These are phyloP conservation scores for Chaetomidium leptoderma DNA, from an alignment of 495 filamentous ascomycete species.

Conservation along the genomic window DNA sequence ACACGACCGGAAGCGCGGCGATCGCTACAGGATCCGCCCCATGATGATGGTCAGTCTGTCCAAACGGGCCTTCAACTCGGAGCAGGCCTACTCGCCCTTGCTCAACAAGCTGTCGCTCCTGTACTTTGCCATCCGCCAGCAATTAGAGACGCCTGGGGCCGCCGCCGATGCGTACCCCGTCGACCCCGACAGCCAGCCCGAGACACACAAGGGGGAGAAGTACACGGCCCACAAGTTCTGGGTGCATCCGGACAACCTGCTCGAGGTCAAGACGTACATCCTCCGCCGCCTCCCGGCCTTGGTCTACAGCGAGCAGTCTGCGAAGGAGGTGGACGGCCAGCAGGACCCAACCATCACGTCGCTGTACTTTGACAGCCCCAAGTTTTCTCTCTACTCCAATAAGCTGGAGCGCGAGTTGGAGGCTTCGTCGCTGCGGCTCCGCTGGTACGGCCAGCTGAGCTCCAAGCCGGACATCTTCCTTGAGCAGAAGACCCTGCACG, in stretches of 20 bases:
- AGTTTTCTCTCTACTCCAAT: constrained; percentile 77
- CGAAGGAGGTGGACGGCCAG: constrained; percentile 67
- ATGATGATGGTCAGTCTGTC: constrained; percentile 84
- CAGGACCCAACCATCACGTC: constrained; percentile 89
- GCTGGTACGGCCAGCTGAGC: constrained; percentile 86
- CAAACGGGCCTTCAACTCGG: constrained; percentile 87
- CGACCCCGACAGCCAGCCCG: constrained; percentile 38
- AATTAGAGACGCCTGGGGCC: constrained; percentile 52
- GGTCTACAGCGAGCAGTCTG: constrained; percentile 85
- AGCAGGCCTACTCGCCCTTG: constrained; percentile 81
- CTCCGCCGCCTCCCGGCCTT: constrained; percentile 84
- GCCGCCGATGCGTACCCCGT: constrained; percentile 26
- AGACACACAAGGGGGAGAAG: constrained; percentile 54
- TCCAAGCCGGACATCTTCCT: constrained; percentile 72
- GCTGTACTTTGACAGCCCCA: constrained; percentile 86
- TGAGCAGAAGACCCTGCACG: constrained; percentile 82
- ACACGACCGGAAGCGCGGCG: constrained; percentile 84
- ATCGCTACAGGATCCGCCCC: constrained; percentile 77
- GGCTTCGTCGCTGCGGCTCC: constrained; percentile 75
- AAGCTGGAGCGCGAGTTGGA: constrained; percentile 76
- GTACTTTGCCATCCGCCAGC: constrained; percentile 89
- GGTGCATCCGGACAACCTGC: constrained; percentile 89
- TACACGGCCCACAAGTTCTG: constrained; percentile 98
- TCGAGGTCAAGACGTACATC: constrained; percentile 94
- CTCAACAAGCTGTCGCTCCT: constrained; percentile 87